Base-by-base conservation (phyloP, 192 early-diverging fungal genomes). In the Mortierella alpina region DNA sequence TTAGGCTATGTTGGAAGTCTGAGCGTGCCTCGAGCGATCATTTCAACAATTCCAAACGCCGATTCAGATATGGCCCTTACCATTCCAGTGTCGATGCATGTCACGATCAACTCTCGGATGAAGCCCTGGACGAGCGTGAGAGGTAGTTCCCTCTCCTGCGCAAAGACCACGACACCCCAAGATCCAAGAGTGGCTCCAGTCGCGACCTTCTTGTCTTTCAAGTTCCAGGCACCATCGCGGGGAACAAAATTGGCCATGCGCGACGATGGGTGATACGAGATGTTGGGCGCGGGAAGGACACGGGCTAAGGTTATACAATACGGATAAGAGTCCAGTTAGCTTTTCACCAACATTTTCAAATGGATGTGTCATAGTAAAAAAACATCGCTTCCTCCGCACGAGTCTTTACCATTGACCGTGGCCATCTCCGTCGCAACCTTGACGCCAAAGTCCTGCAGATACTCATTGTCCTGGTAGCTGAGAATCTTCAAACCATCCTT, bases 161-260 rank as follows among this genome's bases (percentile, higher is more conserved):
- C 91, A 70, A 97, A 93, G 18, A 92, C 90, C 7, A 97, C 87
- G 5, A 97, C 93, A 20, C 85, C 85, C 95, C 95, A 96, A 47
- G 91, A 92, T n/a, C 86, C 84, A 39, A 97, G 88, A 17, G 88
- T 88, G 3, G 87, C 90, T 42, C 95, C 96, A 10, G 90, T 85
- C 12, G 88, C 84, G 7, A 98, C 92, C 67, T 90, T 89, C 82
- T 92, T 92, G 72, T 93, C 93, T 59, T 89, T 88, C 64, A 98
- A 84, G 71, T 97, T 96, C 97, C 97, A 98, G 12, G 92, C 91
- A 31, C 97, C 96, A 73, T 87, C 88, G 9, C 84, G 78, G 13
- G 93, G 92, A 47, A 82, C 66, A 59, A 92, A 74, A 5, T 70
- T 66, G 40, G 85, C 71, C 0, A 84, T 81, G 18, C 84, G 85